These are phyloP conservation scores for Multifurca ochricompacta DNA, from an alignment of 768 basidiomycete genomes.

Conservation along the genomic window DNA sequence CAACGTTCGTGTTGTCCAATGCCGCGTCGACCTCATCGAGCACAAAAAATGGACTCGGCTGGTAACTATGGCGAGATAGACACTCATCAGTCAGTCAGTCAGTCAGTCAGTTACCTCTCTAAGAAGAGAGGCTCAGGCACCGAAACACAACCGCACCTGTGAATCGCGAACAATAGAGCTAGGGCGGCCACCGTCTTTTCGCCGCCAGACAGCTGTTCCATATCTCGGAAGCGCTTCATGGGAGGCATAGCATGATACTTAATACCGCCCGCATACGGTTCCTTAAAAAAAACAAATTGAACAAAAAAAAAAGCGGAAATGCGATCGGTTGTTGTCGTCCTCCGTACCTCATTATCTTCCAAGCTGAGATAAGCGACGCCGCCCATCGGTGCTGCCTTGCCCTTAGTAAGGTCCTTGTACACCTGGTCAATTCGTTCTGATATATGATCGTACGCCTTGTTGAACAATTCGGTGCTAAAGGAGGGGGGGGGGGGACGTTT, in stretches of 20 bases:
- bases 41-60: conserved; percentile 96
- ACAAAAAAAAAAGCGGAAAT: background rate
- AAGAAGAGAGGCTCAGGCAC: background rate
- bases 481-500: too few relatives aligned
- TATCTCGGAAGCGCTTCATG: conserved; percentile 98
- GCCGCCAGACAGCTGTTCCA: conserved; percentile 97
- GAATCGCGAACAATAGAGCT: conserved; percentile 94
- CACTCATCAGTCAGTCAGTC: too few relatives aligned
- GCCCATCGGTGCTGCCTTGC: conserved; percentile 87
- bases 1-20: conserved; percentile 97
- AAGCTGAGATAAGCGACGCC: conserved; percentile 94
- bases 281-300: conserved; percentile 35
- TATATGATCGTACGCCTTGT: conserved; percentile 94
- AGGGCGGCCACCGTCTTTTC: conserved; percentile 98
- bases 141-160: conserved; percentile 52
- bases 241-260: conserved; percentile 99
- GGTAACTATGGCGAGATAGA: conserved; percentile 60
- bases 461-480: conserved; percentile 73
- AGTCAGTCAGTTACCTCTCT: background rate
- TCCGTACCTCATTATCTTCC: conserved; percentile 84
- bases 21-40: conserved; percentile 99
- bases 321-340: background rate
- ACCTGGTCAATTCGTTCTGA: conserved; percentile 91
- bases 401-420: conserved; percentile 97
- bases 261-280: conserved; percentile 82